phyloP scores from a whole-genome alignment of 495 filamentous ascomycete species.

The Lasiosphaeria miniovina region DNA sequence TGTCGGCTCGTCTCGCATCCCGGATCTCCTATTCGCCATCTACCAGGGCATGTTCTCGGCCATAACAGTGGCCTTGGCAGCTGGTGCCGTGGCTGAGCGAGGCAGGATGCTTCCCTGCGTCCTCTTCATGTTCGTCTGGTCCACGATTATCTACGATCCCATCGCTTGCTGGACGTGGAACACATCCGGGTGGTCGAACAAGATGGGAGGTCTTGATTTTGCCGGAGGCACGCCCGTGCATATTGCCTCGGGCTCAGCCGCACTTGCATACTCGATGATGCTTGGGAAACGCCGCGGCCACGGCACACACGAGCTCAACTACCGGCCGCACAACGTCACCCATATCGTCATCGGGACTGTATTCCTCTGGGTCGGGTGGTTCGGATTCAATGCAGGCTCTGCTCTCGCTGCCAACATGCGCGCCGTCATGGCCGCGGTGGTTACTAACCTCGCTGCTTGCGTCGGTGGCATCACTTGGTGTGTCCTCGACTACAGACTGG shows the following conservation, averaged over 20 bases:
- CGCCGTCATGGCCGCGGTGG: conserved; percentile 68
- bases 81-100: conserved; percentile 87
- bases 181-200: conserved; percentile 72
- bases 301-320: conserved; percentile 87
- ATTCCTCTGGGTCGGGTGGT: conserved; percentile 98
- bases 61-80: conserved; percentile 89
- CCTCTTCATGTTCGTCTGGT: conserved; percentile 95
- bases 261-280: conserved; percentile 84
- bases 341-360: conserved; percentile 94
- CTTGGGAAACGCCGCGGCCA: conserved; percentile 83
- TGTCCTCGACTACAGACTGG: conserved; percentile 85
- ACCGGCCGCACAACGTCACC: conserved; percentile 94
- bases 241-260: conserved; percentile 82
- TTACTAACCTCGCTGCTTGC: conserved; percentile 70
- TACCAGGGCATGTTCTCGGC: conserved; percentile 97
- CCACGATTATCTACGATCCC: conserved; percentile 90
- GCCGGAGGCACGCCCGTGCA: conserved; percentile 94
- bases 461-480: conserved; percentile 94
- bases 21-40: conserved; percentile 86
- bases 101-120: conserved; percentile 92
- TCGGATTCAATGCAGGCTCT: conserved; percentile 93
- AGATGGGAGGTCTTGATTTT: conserved; percentile 85
- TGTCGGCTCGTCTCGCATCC: conserved; percentile 70
- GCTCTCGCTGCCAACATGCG: conserved; percentile 84
- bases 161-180: conserved; percentile 99